Conservation (phyloP, 768 basidiomycete genomes). For the Rhodotorula graminis region DNA sequence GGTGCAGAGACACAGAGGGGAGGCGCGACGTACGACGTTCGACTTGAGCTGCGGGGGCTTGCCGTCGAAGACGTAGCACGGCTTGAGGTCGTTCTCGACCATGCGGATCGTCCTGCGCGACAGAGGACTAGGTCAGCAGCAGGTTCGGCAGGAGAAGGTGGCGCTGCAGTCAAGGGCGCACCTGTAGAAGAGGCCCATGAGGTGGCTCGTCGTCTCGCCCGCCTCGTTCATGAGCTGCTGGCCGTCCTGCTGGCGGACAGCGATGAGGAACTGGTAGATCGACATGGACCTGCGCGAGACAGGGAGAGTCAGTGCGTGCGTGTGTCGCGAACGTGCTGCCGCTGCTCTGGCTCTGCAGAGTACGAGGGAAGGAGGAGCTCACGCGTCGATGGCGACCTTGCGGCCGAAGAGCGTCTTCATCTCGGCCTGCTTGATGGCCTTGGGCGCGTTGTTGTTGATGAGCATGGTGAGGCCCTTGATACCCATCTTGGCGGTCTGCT, state of each 20-base stretch:
- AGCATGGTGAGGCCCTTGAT: slow-evolving; percentile 67
- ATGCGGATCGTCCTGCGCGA: slow-evolving; percentile 74
- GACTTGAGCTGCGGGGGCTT: slow-evolving; percentile 97
- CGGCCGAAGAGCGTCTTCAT: slow-evolving; percentile 80
- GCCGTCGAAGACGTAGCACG: slow-evolving; percentile 96
- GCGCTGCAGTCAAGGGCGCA: not conserved
- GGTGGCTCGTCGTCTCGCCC: slow-evolving; percentile 92
- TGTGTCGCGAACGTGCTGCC: not conserved
- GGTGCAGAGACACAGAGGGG: not conserved
- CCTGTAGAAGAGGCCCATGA: slow-evolving; percentile 96
- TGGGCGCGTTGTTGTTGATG: slow-evolving; percentile 83
- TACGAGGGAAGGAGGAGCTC: slow-evolving; percentile 2
- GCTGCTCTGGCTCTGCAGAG: not conserved
- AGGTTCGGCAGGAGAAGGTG: too few species aligned
- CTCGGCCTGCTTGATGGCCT: slow-evolving; percentile 56
- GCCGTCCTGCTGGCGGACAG: slow-evolving; percentile 91
- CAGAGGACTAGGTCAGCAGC: not conserved
- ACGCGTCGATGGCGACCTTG: slow-evolving; percentile 95
- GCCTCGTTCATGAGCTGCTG: slow-evolving; percentile 95
- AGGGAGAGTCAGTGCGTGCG: not conserved
- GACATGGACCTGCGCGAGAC: slow-evolving; percentile 61
- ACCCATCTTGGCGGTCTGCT: not conserved
- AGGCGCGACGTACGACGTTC: slow-evolving; percentile 68
- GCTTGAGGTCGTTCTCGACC: slow-evolving; percentile 97
- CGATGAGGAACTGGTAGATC: slow-evolving; percentile 89